A percentile compares a stretch with the other conserved stretches of the same genome.
phyloP scores from a whole-genome alignment of 2,329 filamentous ascomycete species.

The Epichloe elymi region DNA sequence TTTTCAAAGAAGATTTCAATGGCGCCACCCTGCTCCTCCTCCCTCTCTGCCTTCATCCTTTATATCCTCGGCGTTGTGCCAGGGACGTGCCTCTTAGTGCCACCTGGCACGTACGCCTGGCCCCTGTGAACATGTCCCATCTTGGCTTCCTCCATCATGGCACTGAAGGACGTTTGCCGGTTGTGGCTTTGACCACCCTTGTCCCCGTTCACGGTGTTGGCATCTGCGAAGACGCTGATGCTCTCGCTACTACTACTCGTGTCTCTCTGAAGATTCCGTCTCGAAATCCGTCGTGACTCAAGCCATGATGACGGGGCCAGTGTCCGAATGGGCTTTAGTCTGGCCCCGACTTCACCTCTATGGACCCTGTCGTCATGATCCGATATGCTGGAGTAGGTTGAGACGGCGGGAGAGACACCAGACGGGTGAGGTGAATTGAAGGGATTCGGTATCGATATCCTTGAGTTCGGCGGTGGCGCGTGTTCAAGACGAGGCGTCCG shows the following conservation, averaged over 20 bases:
- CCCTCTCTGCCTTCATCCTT: not conserved
- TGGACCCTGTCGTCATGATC: constrained; percentile 15
- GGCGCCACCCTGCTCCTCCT: not conserved
- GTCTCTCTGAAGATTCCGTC: constrained; percentile 26
- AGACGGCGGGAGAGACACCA: constrained; percentile 8
- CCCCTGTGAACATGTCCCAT: constrained; percentile 28
- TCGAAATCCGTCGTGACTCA: constrained; percentile 14
- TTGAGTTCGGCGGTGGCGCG: not conserved
- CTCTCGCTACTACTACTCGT: constrained; percentile 33
- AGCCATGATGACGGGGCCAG: constrained; percentile 21
- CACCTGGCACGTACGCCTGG: constrained; percentile 20
- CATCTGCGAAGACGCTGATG: constrained; percentile 41
- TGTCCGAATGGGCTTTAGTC: constrained; percentile 24
- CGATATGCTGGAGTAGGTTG: constrained; percentile 11
- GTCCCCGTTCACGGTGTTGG: constrained; percentile 21
- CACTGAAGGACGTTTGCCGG: constrained; percentile 36
- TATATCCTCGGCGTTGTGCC: constrained; percentile 20
- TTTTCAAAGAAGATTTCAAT: not conserved
- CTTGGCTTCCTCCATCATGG: constrained; percentile 36
- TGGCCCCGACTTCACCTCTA: constrained; percentile 15
- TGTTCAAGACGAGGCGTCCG: not conserved
- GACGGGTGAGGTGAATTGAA: constrained; percentile 22
- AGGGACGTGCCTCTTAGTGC: constrained; percentile 16
- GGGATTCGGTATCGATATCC: constrained; percentile 23
- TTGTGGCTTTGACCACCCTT: constrained; percentile 8